Percentiles rank a stretch among this genome's conserved stretches.
Evolutionary conservation across 192 early-diverging fungal genomes (phyloP).

Genomic region (Phycomyces blakesleeanus): DNA sequence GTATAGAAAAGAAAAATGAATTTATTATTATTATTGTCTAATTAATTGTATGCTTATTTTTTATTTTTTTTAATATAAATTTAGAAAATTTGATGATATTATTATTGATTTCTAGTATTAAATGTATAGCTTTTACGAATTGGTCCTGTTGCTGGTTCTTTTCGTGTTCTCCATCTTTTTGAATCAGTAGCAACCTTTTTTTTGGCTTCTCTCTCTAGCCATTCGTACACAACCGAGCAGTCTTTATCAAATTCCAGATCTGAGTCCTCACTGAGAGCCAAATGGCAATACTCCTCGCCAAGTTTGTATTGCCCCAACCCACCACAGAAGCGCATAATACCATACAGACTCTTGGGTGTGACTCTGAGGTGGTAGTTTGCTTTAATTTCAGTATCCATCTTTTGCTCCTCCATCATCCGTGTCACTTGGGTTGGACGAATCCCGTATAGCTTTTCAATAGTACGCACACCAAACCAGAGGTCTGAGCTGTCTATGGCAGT

Average conservation of each 20-base stretch:
- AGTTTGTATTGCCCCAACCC: background rate
- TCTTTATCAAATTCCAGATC: conserved; percentile 1
- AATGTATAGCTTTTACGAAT: too few species aligned
- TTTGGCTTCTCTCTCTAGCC: background rate
- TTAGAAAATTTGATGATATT: too few species aligned
- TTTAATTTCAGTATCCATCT: background rate
- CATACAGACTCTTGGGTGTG: background rate
- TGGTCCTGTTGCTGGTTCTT: background rate
- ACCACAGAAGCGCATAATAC: conserved; percentile 10
- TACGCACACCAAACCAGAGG: background rate
- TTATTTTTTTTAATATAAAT: too few species aligned
- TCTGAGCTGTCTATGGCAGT: background rate
- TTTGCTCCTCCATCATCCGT: background rate
- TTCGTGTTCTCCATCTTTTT: background rate
- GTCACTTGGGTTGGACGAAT: background rate
- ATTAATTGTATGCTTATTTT: too few species aligned
- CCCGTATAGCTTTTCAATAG: background rate
- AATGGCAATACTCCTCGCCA: background rate
- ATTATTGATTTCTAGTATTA: too few species aligned
- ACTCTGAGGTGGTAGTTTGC: background rate
- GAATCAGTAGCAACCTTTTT: background rate
- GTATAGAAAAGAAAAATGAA: too few species aligned
- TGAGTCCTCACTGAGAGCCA: background rate
- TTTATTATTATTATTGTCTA: too few species aligned
- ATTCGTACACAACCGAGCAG: background rate